Conservation (phyloP, 345 rosid genomes). For the Bruguiera gymnorhiza region DNA sequence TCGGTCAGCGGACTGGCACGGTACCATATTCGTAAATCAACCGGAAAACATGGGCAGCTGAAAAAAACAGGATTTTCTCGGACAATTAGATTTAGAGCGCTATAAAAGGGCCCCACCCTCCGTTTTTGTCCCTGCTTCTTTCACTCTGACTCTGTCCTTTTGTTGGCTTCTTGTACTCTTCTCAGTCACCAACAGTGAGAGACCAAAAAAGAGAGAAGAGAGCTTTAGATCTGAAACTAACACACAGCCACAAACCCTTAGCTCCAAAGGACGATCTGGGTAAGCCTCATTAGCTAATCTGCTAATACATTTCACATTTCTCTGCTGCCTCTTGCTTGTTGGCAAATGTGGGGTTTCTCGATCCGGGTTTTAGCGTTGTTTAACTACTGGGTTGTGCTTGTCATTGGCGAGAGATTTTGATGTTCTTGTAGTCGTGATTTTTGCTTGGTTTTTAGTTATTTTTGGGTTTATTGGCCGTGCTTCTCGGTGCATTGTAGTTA, state of each 20-base stretch:
- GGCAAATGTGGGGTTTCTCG: slow-evolving; percentile 23
- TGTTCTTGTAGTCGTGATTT: slow-evolving; percentile 13
- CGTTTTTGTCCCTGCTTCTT: not conserved
- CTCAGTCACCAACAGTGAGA: not conserved
- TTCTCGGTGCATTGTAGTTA: slow-evolving; percentile 12
- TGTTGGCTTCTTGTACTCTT: slow-evolving; percentile 17
- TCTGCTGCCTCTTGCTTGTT: not conserved
- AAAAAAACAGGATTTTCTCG: no score
- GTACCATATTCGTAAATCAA: slow-evolving; percentile 28
- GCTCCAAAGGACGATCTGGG: slow-evolving; percentile 20
- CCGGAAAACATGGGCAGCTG: slow-evolving; percentile 11
- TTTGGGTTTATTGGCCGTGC: not conserved
- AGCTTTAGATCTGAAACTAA: slow-evolving; percentile 41
- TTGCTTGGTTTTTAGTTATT: slow-evolving; percentile 17
- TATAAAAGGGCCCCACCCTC: slow-evolving; percentile 22
- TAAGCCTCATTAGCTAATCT: slow-evolving; percentile 7
- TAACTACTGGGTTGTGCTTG: slow-evolving; percentile 19
- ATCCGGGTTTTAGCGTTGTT: slow-evolving; percentile 26
- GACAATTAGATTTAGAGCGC: not conserved
- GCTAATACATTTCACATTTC: slow-evolving; percentile 10
- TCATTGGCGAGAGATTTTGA: slow-evolving; percentile 28
- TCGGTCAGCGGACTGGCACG: not conserved
- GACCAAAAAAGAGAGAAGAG: not conserved
- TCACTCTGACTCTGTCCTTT: not conserved
- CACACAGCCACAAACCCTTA: slow-evolving; percentile 8